Evolutionary conservation across 2,329 filamentous ascomycete species (phyloP).

Genomic region (Ampelomyces quisqualis): DNA sequence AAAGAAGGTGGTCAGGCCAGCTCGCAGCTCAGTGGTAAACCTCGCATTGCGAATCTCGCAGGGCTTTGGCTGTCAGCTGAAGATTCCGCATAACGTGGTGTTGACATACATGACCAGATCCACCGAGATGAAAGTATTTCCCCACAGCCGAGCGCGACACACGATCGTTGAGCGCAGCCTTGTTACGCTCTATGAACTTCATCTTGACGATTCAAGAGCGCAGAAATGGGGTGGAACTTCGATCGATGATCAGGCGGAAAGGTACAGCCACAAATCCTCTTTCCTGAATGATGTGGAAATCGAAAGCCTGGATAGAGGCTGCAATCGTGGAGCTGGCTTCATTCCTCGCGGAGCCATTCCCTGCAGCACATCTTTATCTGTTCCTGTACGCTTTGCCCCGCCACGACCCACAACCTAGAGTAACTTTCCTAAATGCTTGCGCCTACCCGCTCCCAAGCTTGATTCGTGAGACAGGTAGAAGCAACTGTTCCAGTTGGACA

Average conservation of each 20-base stretch:
- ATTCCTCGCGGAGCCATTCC: too few species aligned
- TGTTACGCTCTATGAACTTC: constrained; percentile 22
- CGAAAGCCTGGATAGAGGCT: not conserved
- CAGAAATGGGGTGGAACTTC: not conserved
- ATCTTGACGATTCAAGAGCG: constrained; percentile 7
- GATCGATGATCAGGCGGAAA: not conserved
- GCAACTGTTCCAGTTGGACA: not conserved
- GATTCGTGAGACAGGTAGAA: too few species aligned
- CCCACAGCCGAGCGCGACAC: constrained; percentile 40
- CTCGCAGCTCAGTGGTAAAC: constrained; percentile 82
- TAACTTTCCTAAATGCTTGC: not conserved
- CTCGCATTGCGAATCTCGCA: constrained; percentile 70
- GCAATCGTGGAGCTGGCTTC: too few species aligned
- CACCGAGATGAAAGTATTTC: constrained; percentile 70
- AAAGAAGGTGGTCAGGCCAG: constrained; percentile 71
- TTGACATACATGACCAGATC: constrained; percentile 74
- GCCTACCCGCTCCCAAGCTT: too few species aligned
- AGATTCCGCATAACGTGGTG: not conserved
- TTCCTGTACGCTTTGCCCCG: not conserved
- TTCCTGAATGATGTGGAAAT: too few species aligned
- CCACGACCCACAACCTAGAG: not conserved
- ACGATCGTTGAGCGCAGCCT: constrained; percentile 31
- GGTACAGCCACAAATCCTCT: too few species aligned
- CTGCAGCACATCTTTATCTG: not conserved
- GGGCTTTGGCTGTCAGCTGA: constrained; percentile 49